Base-by-base conservation (phyloP, 768 basidiomycete species). In the Sarcomyxa edulis region DNA sequence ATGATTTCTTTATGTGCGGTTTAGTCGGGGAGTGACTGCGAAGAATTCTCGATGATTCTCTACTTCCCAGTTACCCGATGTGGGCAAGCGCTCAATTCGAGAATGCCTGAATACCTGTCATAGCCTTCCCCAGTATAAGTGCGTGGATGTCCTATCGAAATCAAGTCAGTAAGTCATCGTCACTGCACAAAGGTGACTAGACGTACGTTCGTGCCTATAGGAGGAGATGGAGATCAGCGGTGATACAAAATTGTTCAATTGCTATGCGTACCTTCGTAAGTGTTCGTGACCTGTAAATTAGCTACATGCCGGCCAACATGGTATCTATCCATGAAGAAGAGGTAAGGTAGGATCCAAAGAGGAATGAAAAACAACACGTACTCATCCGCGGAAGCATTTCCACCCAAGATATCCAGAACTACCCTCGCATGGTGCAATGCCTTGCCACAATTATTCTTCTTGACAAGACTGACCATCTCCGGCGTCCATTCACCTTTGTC, bases 371-470 rank as follows among this genome's bases (percentile, higher is more conserved):
- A 32, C 40, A 40, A 7, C 23, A 68, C 83, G 52, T 49, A 95
- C 88, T 98, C 95, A 51, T 97, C 94, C 21, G 88, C 71, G 37
- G 80, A 82, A 3, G 92, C 94, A 60, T 98, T 98, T 3, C 95
- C 95, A 19, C 95, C 95, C 31, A 98, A 67, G 25, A 96, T 84
- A 52, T 97, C 95, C 52, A 97, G 60, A 30, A 98, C 66, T 40
- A 76, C 65, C 22, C 95, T 71, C 4, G 88, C 65, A 45, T 96
- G 89, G 48, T 84, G 68, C 36, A 97, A 65, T 2, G 95, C 93
- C 65, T 94, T 94, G 10, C 90, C 90, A 50, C 91, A 93, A 51
- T 97, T 97, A 54, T 98, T 98, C 48, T 89, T 75, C 71, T 98
- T 98, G 44, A 97, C 72, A 53, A 97, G 69, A 50, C 89, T 93